Base-by-base conservation (phyloP, 345 rosid genomes). In the Eucalyptus caleyi region DNA sequence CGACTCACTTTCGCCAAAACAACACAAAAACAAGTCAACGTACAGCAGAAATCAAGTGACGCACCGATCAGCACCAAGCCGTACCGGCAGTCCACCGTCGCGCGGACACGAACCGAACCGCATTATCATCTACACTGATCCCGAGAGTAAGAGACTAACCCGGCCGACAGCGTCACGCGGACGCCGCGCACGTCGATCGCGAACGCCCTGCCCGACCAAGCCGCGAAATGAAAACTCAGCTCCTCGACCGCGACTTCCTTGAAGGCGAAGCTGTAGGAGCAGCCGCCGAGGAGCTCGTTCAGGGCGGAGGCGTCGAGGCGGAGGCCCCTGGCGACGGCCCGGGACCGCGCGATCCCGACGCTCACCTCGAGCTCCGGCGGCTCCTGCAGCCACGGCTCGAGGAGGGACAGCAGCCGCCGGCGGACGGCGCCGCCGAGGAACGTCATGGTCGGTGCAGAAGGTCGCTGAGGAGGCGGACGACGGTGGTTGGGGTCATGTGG, bases 171-270 rank as follows among this genome's bases (percentile, higher is more conserved):
- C 88, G 89, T 91, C 88, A 92, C 93, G 87, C 90, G 90, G 83
- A 96, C 93, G 87, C 98, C 97, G 80, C 93, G 94, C 91, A 93
- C 94, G 89, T 95, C 95, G 69, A 96, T 87, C 32, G 91, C 40
- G 90, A 95, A 89, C 21, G 99, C 96, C 65, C 94, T 92, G 86
- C 88, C 91, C 16, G 97, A 95, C 99, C 99, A 97, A 53, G 91
- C 91, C 86, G 99, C 93, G 92, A 96, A 95, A 40, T 92, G 94
- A 77, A 96, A 15, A 23, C 42, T 91, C 87, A 97, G 42, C 85
- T 94, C 89, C 59, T 96, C 97, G 77, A 96, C 89, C 32, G 90
- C 91, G 27, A 95, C 90, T 89, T 92, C 95, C 91, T 93, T 89
- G 90, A 96, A 92, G 37, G 85, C 82, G 72, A 93, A 93, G 59